Conservation (phyloP, 106 monocot species). For the Cymbidium sinense region DNA sequence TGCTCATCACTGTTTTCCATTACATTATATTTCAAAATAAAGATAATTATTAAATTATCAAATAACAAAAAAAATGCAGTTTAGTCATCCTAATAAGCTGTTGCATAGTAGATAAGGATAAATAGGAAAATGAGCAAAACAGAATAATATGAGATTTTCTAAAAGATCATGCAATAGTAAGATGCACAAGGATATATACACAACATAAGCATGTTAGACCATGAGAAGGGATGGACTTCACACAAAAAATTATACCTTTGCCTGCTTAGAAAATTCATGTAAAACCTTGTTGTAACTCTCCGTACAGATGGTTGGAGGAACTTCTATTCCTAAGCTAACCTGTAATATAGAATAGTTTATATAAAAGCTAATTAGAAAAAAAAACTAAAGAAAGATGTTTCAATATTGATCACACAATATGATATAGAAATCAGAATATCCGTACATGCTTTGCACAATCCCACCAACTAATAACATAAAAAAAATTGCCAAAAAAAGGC, state of each 20-base stretch:
- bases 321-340: slow-evolving; percentile 75
- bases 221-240: not conserved
- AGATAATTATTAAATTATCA: too few relatives aligned
- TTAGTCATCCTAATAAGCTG: too few relatives aligned
- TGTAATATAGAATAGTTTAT: slow-evolving; percentile 12
- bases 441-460: not conserved
- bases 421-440: not conserved
- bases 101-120: too few relatives aligned
- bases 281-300: slow-evolving; percentile 63
- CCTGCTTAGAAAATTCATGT: slow-evolving; percentile 52
- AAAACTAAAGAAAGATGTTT: not conserved
- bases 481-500: not conserved
- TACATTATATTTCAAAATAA: too few relatives aligned
- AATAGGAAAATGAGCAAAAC: not conserved
- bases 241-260: slow-evolving; percentile 43
- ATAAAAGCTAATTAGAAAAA: too few relatives aligned
- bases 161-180: not conserved
- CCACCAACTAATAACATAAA: not conserved
- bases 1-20: too few relatives aligned
- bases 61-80: too few relatives aligned
- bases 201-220: not conserved
- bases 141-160: not conserved
- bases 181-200: not conserved
- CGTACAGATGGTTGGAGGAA: slow-evolving; percentile 58
- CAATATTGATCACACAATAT: not conserved